Percentiles rank a stretch among this genome's conserved stretches.
Evolutionary conservation across 345 rosid species (phyloP).

Genomic region (Rhizophora mangle): DNA sequence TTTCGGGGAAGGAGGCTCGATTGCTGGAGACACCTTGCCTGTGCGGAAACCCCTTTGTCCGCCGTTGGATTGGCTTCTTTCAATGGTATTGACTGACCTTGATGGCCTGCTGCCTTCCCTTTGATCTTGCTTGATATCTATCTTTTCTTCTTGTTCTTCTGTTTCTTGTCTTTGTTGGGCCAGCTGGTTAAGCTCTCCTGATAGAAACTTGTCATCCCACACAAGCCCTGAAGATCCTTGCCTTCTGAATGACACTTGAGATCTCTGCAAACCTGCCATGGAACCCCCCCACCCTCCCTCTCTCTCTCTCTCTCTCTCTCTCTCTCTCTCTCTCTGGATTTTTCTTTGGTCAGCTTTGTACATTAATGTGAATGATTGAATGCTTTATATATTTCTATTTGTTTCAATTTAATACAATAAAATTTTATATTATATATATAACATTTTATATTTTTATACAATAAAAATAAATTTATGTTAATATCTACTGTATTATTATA

Average conservation of each 20-base stretch:
- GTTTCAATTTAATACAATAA: too few species aligned
- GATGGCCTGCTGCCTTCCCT: slow-evolving; percentile 28
- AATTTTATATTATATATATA: too few species aligned
- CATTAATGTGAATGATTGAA: too few species aligned
- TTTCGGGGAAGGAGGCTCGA: slow-evolving; percentile 92
- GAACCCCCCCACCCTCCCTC: slow-evolving; percentile 6
- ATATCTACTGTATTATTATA: neutral
- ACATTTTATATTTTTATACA: too few species aligned
- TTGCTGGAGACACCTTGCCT: slow-evolving; percentile 74
- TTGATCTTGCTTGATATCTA: slow-evolving; percentile 24
- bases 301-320: neutral
- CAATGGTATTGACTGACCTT: slow-evolving; percentile 37
- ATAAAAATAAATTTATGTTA: too few species aligned
- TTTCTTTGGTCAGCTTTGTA: slow-evolving; percentile 3
- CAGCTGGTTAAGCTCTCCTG: slow-evolving; percentile 49
- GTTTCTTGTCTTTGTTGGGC: slow-evolving; percentile 24
- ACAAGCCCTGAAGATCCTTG: slow-evolving; percentile 94
- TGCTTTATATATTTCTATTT: too few species aligned
- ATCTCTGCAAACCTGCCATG: slow-evolving; percentile 93
- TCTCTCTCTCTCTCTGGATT: neutral
- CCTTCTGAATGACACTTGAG: slow-evolving; percentile 76
- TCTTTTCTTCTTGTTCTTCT: slow-evolving; percentile 15
- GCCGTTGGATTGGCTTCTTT: slow-evolving; percentile 83
- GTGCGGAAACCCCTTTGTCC: slow-evolving; percentile 63
- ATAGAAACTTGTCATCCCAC: slow-evolving; percentile 69